These are phyloP conservation scores for Rhodotorula sp. DNA, from an alignment of 1,284 basidiomycete species.

Conservation along the genomic window DNA sequence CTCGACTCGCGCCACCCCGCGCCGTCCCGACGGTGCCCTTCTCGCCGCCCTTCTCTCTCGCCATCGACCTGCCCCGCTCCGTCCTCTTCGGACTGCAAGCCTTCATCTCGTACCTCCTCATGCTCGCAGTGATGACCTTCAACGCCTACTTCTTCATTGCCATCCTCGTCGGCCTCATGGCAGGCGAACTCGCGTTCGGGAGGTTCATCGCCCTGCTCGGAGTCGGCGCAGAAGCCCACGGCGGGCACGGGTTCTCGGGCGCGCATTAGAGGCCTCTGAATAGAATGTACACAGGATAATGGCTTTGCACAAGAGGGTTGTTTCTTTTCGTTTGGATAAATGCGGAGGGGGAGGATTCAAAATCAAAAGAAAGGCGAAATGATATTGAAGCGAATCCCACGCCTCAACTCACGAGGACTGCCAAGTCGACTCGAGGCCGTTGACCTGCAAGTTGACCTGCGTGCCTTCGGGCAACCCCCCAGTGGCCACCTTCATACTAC, in stretches of 20 bases:
- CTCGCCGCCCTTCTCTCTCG: slow-evolving; percentile 21
- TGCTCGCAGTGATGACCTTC: slow-evolving; percentile 54
- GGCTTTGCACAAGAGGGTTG: background rate
- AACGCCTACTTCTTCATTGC: slow-evolving; percentile 51
- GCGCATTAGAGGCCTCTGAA: background rate
- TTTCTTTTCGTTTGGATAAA: too few relatives aligned
- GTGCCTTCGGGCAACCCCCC: slow-evolving; percentile 6
- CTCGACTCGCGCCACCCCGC: background rate
- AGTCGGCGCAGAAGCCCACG: background rate
- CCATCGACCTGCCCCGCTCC: slow-evolving; percentile 27
- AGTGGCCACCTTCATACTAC: background rate
- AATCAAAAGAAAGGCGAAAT: too few relatives aligned
- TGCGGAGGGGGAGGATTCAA: too few relatives aligned
- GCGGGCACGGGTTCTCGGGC: background rate
- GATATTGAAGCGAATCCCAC: too few relatives aligned
- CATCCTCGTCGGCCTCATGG: slow-evolving; percentile 50
- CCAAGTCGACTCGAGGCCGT: slow-evolving; percentile 5
- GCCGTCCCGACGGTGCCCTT: background rate
- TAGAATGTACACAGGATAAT: background rate
- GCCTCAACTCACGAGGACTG: background rate
- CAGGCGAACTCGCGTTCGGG: slow-evolving; percentile 48
- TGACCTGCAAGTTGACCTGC: background rate
- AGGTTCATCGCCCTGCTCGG: slow-evolving; percentile 20
- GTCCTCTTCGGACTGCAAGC: slow-evolving; percentile 25
- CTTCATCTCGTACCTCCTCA: slow-evolving; percentile 45